Percentiles rank a stretch among this genome's conserved stretches.
These are phyloP conservation scores for Tetraselmis chui DNA, from an alignment of 139 green algal species.

Conservation along the genomic window DNA sequence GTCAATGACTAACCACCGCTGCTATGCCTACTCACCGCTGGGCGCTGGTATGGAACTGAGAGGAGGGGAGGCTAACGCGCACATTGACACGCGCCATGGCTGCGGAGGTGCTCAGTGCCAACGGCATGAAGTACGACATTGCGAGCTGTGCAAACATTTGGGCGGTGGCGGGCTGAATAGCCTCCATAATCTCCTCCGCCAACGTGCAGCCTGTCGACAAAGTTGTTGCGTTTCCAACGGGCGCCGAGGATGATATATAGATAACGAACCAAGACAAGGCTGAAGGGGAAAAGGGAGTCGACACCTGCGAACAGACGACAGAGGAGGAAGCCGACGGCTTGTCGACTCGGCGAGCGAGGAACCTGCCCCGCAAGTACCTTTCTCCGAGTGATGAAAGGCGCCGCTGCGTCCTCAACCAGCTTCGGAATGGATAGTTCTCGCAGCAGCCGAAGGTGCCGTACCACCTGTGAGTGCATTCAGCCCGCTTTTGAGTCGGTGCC, in stretches of 20 bases:
- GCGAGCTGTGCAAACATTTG: constrained; percentile 48
- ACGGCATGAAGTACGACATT: constrained; percentile 63
- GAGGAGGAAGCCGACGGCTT: not conserved
- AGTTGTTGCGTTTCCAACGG: too few relatives aligned
- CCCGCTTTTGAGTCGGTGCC: too few relatives aligned
- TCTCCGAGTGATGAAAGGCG: not conserved
- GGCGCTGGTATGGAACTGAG: not conserved
- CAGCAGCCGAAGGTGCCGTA: not conserved
- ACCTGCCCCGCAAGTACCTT: not conserved
- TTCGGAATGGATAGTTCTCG: not conserved
- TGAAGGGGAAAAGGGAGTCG: too few relatives aligned
- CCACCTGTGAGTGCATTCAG: too few relatives aligned
- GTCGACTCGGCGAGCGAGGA: not conserved
- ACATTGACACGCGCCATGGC: constrained; percentile 45
- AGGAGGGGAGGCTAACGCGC: not conserved
- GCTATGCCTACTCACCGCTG: not conserved
- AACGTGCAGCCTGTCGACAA: constrained; percentile 18
- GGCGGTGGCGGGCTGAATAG: constrained; percentile 15
- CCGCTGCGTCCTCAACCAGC: not conserved
- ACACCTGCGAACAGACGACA: not conserved
- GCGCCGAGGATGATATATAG: too few relatives aligned
- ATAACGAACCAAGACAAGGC: too few relatives aligned
- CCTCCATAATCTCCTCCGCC: constrained; percentile 15
- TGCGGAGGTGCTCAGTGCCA: constrained; percentile 37
- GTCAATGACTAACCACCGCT: not conserved